Evolutionary conservation across 1,284 basidiomycete species (phyloP).

Genomic region (Cutaneotrichosporon daszewskae): DNA sequence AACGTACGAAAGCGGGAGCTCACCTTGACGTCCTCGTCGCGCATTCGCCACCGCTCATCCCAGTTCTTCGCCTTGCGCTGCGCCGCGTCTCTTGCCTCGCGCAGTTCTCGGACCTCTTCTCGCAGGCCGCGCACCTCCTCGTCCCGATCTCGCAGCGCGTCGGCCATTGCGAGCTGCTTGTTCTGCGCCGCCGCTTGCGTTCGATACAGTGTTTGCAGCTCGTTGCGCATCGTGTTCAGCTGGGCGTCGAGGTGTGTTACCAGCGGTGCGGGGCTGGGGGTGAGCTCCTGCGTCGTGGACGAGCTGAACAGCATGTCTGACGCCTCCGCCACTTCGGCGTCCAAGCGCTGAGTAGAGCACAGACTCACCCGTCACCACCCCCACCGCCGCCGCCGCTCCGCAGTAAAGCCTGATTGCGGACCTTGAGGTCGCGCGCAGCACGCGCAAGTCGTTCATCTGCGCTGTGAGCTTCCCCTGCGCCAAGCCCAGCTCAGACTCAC

Average conservation of each 20-base stretch:
- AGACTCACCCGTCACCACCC: constrained; percentile 56
- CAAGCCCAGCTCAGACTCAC: constrained; percentile 47
- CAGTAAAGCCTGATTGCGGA: constrained; percentile 77
- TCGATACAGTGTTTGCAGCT: constrained; percentile 89
- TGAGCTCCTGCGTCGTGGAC: not conserved
- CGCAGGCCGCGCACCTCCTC: constrained; percentile 73
- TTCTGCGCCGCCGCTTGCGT: constrained; percentile 79
- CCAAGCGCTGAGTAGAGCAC: not conserved
- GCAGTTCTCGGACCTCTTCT: constrained; percentile 75
- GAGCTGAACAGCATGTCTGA: not conserved
- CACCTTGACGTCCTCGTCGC: constrained; percentile 82
- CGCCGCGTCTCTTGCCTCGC: constrained; percentile 59
- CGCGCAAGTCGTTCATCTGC: constrained; percentile 81
- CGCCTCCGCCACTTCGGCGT: not conserved
- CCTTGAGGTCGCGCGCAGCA: constrained; percentile 79
- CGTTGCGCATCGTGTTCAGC: constrained; percentile 80
- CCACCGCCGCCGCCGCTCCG: constrained; percentile 33
- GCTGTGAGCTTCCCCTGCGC: constrained; percentile 7
- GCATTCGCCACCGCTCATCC: constrained; percentile 77
- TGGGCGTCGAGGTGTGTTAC: constrained; percentile 87
- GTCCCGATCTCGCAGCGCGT: constrained; percentile 87
- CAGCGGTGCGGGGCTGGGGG: constrained; percentile 51
- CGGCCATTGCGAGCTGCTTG: constrained; percentile 89
- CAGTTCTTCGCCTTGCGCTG: constrained; percentile 55
- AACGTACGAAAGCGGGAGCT: constrained; percentile 18